Percentiles rank a stretch among this genome's conserved stretches.
These are phyloP conservation scores for Artemisia argyi DNA, from an alignment of 129 eudicot genomes.

Conservation along the genomic window DNA sequence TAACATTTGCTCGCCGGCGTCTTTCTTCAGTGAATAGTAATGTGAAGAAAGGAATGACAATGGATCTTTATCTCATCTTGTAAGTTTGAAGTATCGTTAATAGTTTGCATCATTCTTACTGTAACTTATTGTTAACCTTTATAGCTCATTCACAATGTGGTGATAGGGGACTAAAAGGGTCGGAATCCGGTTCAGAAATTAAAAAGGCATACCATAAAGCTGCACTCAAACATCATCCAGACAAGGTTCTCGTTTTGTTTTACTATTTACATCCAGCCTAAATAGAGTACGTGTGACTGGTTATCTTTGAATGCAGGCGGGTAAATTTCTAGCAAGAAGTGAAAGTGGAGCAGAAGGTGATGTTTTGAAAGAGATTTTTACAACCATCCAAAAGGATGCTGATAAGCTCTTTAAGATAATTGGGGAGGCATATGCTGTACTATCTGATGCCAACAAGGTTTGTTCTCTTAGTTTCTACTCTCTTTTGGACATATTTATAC, in stretches of 20 bases:
- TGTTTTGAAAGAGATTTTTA: slow-evolving; percentile 64
- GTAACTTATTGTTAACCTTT: background rate
- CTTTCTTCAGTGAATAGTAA: slow-evolving; percentile 55
- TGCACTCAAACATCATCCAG: slow-evolving; percentile 95
- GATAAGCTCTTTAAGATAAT: slow-evolving; percentile 79
- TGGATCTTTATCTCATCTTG: slow-evolving; percentile 74
- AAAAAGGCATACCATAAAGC: slow-evolving; percentile 92
- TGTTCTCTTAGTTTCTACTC: background rate
- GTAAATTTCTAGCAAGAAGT: slow-evolving; percentile 60
- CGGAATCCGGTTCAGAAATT: slow-evolving; percentile 73
- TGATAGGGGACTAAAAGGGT: slow-evolving; percentile 71
- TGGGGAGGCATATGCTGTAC: slow-evolving; percentile 91
- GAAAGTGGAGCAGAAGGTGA: slow-evolving; percentile 62
- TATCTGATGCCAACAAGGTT: slow-evolving; percentile 82
- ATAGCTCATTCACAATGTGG: background rate
- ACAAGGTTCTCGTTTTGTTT: slow-evolving; percentile 54
- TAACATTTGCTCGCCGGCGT: slow-evolving; percentile 57
- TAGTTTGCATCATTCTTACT: background rate
- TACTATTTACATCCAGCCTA: background rate
- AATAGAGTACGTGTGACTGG: slow-evolving; percentile 2
- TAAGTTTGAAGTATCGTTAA: slow-evolving; percentile 38
- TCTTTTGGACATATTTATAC: background rate
- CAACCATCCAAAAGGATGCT: slow-evolving; percentile 65
- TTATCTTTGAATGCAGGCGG: slow-evolving; percentile 51
- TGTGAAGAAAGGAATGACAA: slow-evolving; percentile 44